Evolutionary conservation across 768 basidiomycete species (phyloP).

Genomic region (Pulveroboletus sp.): DNA sequence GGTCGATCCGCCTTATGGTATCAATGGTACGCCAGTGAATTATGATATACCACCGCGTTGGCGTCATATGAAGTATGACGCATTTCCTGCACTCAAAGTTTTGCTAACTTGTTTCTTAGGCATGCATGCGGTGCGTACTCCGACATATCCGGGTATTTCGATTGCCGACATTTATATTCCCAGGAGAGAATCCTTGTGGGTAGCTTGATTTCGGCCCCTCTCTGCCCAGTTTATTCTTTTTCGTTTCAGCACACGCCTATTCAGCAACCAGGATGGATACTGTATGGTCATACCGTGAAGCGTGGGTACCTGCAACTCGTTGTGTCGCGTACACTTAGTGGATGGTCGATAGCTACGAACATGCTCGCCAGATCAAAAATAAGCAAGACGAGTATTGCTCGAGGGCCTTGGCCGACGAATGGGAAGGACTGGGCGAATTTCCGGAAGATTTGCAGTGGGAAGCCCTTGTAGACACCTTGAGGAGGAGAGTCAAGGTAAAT

Average conservation of each 20-base stretch:
- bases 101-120: slow-evolving; percentile 29
- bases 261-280: slow-evolving; percentile 55
- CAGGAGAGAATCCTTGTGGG: slow-evolving; percentile 55
- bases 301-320: slow-evolving; percentile 18
- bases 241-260: slow-evolving; percentile 27
- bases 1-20: slow-evolving; percentile 65
- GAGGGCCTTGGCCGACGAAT: slow-evolving; percentile 42
- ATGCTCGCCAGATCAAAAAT: slow-evolving; percentile 59
- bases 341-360: slow-evolving; percentile 42
- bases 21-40: slow-evolving; percentile 36
- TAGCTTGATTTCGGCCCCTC: not conserved
- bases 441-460: slow-evolving; percentile 72
- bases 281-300: slow-evolving; percentile 64
- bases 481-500: slow-evolving; percentile 64
- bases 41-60: slow-evolving; percentile 41
- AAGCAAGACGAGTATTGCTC: slow-evolving; percentile 65
- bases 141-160: slow-evolving; percentile 6
- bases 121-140: slow-evolving; percentile 53
- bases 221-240: not conserved
- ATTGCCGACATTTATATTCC: not conserved
- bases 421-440: slow-evolving; percentile 47
- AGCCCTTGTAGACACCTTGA: slow-evolving; percentile 60
- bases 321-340: not conserved
- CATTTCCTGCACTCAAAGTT: not conserved
- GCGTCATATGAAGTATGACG: slow-evolving; percentile 69